phyloP scores from a whole-genome alignment of 257 asterid genomes.

The Rubia yunnanensis region DNA sequence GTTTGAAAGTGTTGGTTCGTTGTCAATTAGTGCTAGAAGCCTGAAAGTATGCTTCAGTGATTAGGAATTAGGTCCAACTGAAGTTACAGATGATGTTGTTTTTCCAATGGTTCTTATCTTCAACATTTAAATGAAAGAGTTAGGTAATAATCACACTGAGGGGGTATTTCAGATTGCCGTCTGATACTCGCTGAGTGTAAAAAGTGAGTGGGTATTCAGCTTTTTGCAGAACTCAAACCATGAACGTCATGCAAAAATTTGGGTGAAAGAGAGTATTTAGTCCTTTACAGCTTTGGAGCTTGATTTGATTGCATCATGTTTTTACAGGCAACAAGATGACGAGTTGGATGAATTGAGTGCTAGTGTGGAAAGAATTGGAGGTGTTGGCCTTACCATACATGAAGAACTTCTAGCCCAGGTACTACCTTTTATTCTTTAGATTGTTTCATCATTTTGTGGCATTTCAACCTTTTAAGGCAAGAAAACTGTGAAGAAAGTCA shows the following conservation, averaged over 20 bases:
- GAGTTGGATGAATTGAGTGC: constrained; percentile 60
- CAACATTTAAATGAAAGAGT: background rate
- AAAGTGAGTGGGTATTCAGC: background rate
- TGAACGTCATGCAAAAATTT: background rate
- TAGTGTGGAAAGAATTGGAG: constrained; percentile 86
- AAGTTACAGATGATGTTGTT: background rate
- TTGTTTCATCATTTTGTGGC: background rate
- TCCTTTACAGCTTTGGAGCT: background rate
- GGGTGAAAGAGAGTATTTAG: background rate
- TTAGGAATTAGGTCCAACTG: background rate
- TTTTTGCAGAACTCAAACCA: background rate
- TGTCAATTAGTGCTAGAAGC: background rate
- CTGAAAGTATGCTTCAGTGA: background rate
- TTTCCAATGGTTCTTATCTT: background rate
- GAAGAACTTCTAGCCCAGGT: constrained; percentile 96
- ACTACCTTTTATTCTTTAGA: constrained; percentile 2
- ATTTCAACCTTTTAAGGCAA: background rate
- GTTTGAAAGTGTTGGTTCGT: background rate
- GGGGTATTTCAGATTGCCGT: too few relatives aligned
- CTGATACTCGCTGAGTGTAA: background rate
- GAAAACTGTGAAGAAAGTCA: background rate
- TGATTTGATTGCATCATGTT: background rate
- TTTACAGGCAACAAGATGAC: constrained; percentile 21
- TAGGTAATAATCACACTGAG: background rate
- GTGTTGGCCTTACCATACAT: constrained; percentile 93